phyloP scores from a whole-genome alignment of 2,329 filamentous ascomycete genomes.

The Rhytidhysteron rufulum region DNA sequence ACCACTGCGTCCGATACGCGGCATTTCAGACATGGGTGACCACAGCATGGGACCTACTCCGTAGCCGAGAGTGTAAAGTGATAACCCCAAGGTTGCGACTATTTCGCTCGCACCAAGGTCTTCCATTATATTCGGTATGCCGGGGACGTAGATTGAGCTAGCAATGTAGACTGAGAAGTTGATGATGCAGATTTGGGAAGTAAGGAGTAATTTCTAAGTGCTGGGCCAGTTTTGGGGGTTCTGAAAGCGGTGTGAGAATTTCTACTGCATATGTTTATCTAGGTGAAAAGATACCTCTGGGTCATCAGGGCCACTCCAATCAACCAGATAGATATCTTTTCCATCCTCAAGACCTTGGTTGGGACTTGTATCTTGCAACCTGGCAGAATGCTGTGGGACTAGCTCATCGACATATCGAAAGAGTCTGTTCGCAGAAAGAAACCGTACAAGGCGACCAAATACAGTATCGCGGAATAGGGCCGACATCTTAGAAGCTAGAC shows the following conservation, averaged over 20 bases:
- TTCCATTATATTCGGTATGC: conserved; percentile 13
- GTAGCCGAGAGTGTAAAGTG: conserved; percentile 32
- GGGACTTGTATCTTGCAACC: background rate
- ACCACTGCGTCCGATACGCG: conserved; percentile 33
- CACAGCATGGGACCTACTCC: conserved; percentile 7
- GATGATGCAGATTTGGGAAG: conserved; percentile 38
- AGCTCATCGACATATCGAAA: conserved; percentile 9
- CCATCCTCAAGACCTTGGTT: conserved; percentile 39
- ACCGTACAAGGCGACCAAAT: conserved; percentile 10
- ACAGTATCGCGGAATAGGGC: conserved; percentile 6
- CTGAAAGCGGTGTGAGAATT: conserved; percentile 8
- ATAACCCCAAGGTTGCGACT: conserved; percentile 42
- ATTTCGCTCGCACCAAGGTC: conserved; percentile 41
- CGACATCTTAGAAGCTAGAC: too few species aligned
- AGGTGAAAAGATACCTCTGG: conserved; percentile 9
- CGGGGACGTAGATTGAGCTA: conserved; percentile 42
- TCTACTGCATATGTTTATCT: too few species aligned
- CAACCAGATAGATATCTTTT: conserved; percentile 43
- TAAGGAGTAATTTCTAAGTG: conserved; percentile 36
- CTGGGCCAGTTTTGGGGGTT: conserved; percentile 42
- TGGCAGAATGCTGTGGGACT: conserved; percentile 1
- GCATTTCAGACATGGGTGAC: conserved; percentile 45
- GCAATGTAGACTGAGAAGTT: conserved; percentile 44
- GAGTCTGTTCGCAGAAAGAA: conserved; percentile 5
- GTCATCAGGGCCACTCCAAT: conserved; percentile 47